These are phyloP conservation scores for Castanea sativa DNA, from an alignment of 306 rosid species.

Conservation along the genomic window DNA sequence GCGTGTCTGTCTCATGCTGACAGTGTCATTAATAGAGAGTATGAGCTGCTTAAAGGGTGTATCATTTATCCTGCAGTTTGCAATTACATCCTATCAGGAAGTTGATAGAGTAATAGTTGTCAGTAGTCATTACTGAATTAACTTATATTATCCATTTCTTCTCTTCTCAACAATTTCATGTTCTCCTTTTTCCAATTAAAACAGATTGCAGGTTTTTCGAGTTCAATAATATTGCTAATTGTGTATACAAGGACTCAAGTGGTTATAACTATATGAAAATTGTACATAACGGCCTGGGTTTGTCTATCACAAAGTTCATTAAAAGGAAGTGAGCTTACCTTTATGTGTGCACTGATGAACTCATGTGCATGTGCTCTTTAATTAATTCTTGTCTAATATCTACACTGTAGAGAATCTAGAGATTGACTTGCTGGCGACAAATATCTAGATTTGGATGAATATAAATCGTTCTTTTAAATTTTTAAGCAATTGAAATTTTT, in stretches of 20 bases:
- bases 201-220: not conserved
- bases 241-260: not conserved
- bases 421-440: no score
- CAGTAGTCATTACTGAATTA: not conserved
- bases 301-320: not conserved
- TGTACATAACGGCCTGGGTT: not conserved
- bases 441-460: not conserved
- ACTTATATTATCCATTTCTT: not conserved
- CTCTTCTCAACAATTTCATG: not conserved
- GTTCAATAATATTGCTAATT: not conserved
- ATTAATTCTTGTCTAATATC: not conserved
- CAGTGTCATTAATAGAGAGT: not conserved
- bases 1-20: not conserved
- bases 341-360: no score
- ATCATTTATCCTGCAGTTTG: not conserved
- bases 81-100: not conserved
- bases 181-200: not conserved
- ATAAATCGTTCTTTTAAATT: not conserved
- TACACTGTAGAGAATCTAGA: no score
- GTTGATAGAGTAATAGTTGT: not conserved
- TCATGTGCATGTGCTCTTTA: not conserved
- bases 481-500: not conserved
- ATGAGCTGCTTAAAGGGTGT: not conserved
- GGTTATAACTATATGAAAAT: not conserved
- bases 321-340: not conserved